phyloP scores from a whole-genome alignment of 176 grass and related monocot genomes.

The sorghum (Sorghum bicolor) region Sorghum_bicolor_NCBIv3 NC_012875.2:46330001-46330500 shows the following conservation, averaged over 20 bases:
- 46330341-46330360: slow-evolving; percentile 41
- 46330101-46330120: background rate
- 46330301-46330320: background rate
- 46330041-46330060: slow-evolving; percentile 66
- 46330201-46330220: slow-evolving; percentile 12
- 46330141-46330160: background rate
- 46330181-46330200: background rate
- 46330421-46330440: background rate
- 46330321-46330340: slow-evolving; percentile 13
- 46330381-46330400: background rate
- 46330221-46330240: slow-evolving; percentile 1
- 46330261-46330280: too few species aligned
- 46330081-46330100: background rate
- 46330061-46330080: slow-evolving; percentile 29
- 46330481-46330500: slow-evolving; percentile 47
- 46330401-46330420: background rate
- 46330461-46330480: slow-evolving; percentile 72
- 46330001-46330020: slow-evolving; percentile 84
- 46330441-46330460: slow-evolving; percentile 50
- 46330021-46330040: slow-evolving; percentile 74
- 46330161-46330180: background rate
- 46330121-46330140: background rate
- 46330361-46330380: background rate
- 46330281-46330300: too few species aligned
- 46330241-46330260: slow-evolving; percentile 14